Percentiles rank a stretch among this genome's conserved stretches.
Evolutionary conservation across 352 stramenopile genomes (phyloP).

Genomic region (Globisporangium parvum): DNA sequence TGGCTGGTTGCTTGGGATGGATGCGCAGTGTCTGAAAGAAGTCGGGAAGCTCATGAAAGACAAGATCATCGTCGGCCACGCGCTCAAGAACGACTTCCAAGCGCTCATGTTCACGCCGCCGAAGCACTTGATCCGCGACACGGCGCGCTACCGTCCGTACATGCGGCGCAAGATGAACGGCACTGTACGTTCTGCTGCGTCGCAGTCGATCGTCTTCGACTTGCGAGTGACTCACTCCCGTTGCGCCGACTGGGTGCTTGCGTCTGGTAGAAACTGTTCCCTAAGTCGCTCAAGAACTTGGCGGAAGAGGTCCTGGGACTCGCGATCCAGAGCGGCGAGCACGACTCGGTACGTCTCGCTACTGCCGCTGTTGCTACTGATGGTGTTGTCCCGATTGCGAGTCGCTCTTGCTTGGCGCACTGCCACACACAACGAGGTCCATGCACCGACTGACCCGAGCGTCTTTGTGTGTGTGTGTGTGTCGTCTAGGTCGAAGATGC

Average conservation of each 20-base stretch:
- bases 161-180: slow-evolving; percentile 83
- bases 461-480: slow-evolving; percentile 3
- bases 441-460: background rate
- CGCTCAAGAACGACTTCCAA: slow-evolving; percentile 84
- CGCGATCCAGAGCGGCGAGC: slow-evolving; percentile 76
- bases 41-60: slow-evolving; percentile 74
- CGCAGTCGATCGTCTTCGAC: background rate
- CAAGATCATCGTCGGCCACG: slow-evolving; percentile 81
- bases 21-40: slow-evolving; percentile 66
- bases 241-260: background rate
- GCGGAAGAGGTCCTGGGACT: slow-evolving; percentile 56
- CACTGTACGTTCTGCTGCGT: slow-evolving; percentile 36
- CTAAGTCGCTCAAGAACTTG: slow-evolving; percentile 77
- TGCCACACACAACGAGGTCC: background rate
- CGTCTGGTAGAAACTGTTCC: slow-evolving; percentile 66
- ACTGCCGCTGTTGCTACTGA: background rate
- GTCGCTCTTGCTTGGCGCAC: background rate
- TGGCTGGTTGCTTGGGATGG: background rate
- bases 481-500: slow-evolving; percentile 63
- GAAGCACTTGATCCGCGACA: slow-evolving; percentile 76
- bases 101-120: slow-evolving; percentile 81
- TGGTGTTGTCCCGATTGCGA: background rate
- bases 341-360: slow-evolving; percentile 64
- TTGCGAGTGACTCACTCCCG: background rate
- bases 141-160: slow-evolving; percentile 78